phyloP scores from a whole-genome alignment of 169 alveolate species.

The Plasmodium berghei region DNA sequence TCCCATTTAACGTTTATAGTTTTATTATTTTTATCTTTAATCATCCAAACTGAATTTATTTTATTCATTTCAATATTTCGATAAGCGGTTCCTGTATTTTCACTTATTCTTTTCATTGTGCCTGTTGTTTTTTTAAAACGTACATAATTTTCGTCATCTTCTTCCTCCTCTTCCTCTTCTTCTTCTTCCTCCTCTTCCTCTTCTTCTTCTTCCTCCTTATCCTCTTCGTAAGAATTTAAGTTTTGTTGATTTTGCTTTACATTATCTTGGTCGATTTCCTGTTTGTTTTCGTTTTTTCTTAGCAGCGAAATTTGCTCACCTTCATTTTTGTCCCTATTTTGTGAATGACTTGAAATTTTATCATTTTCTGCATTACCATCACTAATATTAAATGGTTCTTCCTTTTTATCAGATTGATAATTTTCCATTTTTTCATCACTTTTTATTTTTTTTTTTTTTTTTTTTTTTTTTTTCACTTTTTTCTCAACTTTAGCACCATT shows the following conservation, averaged over 20 bases:
- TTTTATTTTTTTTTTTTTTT: slow-evolving; percentile 3
- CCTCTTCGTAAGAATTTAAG: not conserved
- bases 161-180: slow-evolving; percentile 36
- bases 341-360: not conserved
- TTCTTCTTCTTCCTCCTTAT: slow-evolving; percentile 33
- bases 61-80: slow-evolving; percentile 66
- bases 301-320: not conserved
- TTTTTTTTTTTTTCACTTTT: slow-evolving; percentile 29
- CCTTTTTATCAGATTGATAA: not conserved
- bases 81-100: slow-evolving; percentile 73
- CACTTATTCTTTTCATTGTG: slow-evolving; percentile 70
- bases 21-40: slow-evolving; percentile 84
- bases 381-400: not conserved
- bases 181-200: slow-evolving; percentile 42
- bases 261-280: not conserved
- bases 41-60: slow-evolving; percentile 84
- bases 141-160: slow-evolving; percentile 75
- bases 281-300: not conserved
- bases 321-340: not conserved
- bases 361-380: not conserved
- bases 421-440: slow-evolving; percentile 7
- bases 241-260: not conserved
- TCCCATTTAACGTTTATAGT: slow-evolving; percentile 88
- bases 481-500: slow-evolving; percentile 1
- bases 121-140: slow-evolving; percentile 61